Conservation (phyloP, 2,329 filamentous ascomycete species). For the Botrytis fragariae region DNA sequence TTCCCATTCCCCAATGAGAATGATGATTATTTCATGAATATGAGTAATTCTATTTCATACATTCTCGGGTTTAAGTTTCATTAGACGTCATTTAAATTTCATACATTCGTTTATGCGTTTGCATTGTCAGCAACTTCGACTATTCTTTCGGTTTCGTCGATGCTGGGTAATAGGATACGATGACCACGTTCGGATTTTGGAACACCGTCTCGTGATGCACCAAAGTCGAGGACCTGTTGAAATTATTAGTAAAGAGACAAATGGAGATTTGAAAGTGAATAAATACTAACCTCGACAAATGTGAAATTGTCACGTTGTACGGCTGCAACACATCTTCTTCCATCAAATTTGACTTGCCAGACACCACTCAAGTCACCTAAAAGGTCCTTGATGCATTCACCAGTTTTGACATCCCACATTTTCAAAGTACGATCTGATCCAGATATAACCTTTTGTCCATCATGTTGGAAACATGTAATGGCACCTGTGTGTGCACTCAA, state of each 20-base stretch:
- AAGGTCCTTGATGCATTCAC: conserved; percentile 88
- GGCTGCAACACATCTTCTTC: conserved; percentile 89
- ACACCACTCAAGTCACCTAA: conserved; percentile 93
- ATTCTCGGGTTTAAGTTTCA: conserved; percentile 9
- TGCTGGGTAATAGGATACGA: conserved; percentile 56
- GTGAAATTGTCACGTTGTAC: conserved; percentile 91
- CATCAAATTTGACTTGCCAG: conserved; percentile 98
- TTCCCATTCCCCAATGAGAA: conserved; percentile 19
- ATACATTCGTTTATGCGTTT: conserved; percentile 14
- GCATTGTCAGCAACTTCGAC: conserved; percentile 11
- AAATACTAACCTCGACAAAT: conserved; percentile 80
- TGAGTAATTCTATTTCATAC: background rate
- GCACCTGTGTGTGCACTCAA: conserved; percentile 93
- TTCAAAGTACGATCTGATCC: conserved; percentile 94
- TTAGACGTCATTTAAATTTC: conserved; percentile 15
- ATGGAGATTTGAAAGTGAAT: background rate
- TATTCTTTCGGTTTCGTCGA: conserved; percentile 23
- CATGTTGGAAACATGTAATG: conserved; percentile 98
- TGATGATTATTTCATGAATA: background rate
- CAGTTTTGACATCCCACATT: conserved; percentile 95
- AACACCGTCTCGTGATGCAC: conserved; percentile 84
- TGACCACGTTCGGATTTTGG: conserved; percentile 73
- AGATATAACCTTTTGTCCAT: conserved; percentile 93
- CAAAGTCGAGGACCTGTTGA: conserved; percentile 88
- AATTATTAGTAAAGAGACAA: conserved; percentile 38